Base-by-base conservation (phyloP, 345 rosid species). In the Bruguiera parviflora region DNA sequence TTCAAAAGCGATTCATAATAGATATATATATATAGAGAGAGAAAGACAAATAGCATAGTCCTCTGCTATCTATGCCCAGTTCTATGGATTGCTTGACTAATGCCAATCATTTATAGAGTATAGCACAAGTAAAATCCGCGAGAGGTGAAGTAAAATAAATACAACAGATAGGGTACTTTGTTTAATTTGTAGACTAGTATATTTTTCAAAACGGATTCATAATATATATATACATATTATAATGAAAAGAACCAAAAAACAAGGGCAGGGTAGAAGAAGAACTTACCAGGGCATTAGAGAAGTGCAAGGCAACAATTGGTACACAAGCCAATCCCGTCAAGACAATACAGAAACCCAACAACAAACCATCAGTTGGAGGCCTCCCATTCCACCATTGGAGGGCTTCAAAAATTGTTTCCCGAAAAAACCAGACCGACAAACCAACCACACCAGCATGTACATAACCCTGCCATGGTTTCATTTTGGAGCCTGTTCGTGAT, bases 401-500 rank as follows among this genome's bases (percentile, higher is more conserved):
- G 53, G 94, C 98, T 79, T 95, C 98, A 79, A 92, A 95, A 67
- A 92, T 90, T 32, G 98, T 89, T 84, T 92, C 99, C 61, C 98
- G 94, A 84, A 91, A 92, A 74, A 90, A 83, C 98, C 98, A 95
- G 64, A 95, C 92, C 5, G 98, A 86, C 53, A 92, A 57, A 64
- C 92, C 85, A 81, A 95, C 92, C 71, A 95, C 92, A 60, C 73
- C 58, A 35, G 92, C 94, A 80, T 95, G 99, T 25, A 77, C 83
- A 82, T 90, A 95, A 77, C 96, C 99, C 82, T 95, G 98, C 97
- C 98, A 95, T 74, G 89, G 82, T 85, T 89, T 95, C 99, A 95
- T 95, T 83, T 86, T 95, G 58, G 94, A 85, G 67, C 83, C 88
- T 71, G 91, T 75, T 77, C 88, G 85, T 9, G 94, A 79, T 83